These are phyloP conservation scores for Pachysandra terminalis DNA, from an alignment of 164 flowering plant species.

Conservation along the genomic window DNA sequence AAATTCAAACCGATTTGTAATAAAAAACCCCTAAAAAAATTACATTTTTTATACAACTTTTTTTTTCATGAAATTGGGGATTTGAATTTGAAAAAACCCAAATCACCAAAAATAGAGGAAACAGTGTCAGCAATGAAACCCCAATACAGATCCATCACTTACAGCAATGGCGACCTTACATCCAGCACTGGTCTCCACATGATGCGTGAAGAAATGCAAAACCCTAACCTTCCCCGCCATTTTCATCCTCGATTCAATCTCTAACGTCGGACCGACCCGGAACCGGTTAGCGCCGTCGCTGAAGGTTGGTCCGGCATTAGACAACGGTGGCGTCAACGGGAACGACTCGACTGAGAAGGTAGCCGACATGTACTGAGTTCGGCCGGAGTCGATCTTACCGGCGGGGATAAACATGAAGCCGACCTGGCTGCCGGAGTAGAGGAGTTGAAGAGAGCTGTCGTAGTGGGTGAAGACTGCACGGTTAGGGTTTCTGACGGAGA, in stretches of 20 bases:
- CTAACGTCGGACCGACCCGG: conserved; percentile 53
- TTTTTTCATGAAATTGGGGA: background rate
- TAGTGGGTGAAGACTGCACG: conserved; percentile 76
- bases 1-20: too few relatives aligned
- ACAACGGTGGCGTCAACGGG: conserved; percentile 31
- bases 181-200: conserved; percentile 40
- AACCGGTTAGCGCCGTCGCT: conserved; percentile 21
- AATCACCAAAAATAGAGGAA: background rate
- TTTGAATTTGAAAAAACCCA: background rate
- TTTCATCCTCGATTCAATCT: conserved; percentile 66
- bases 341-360: conserved; percentile 76
- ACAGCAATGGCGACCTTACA: conserved; percentile 58
- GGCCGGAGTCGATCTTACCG: conserved; percentile 68
- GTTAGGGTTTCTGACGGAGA: conserved; percentile 79
- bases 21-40: too few relatives aligned
- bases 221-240: conserved; percentile 81
- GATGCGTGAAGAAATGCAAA: conserved; percentile 76
- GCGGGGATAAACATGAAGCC: conserved; percentile 98
- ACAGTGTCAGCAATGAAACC: conserved; percentile 53
- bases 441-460: conserved; percentile 82
- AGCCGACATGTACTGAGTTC: conserved; percentile 76
- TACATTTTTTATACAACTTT: too few relatives aligned
- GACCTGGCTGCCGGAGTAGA: conserved; percentile 67
- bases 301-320: conserved; percentile 14
- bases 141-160: conserved; percentile 78